Percentiles rank a stretch among this genome's conserved stretches.
Evolutionary conservation across 2,329 filamentous ascomycete species (phyloP).

Genomic region (Teratosphaeria zuluensis): DNA sequence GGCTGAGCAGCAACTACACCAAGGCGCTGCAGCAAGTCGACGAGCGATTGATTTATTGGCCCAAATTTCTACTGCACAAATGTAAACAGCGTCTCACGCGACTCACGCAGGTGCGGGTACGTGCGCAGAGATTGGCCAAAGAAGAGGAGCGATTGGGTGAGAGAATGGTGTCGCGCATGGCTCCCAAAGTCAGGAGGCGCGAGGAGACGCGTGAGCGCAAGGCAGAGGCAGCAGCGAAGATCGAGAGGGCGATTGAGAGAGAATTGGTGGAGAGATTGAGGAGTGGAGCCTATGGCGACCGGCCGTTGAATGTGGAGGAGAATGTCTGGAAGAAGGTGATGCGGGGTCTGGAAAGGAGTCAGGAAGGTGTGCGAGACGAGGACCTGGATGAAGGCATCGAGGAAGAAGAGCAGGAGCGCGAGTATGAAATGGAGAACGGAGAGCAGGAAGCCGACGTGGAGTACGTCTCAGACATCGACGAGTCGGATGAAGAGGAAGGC

Average conservation of each 20-base stretch:
- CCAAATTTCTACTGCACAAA: conserved; percentile 86
- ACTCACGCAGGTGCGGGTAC: conserved; percentile 81
- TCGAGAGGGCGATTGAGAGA: conserved; percentile 90
- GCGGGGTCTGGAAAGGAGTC: conserved; percentile 75
- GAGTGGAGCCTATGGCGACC: conserved; percentile 88
- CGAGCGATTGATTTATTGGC: conserved; percentile 80
- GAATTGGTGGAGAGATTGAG: conserved; percentile 85
- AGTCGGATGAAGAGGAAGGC: conserved; percentile 60
- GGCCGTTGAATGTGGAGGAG: conserved; percentile 90
- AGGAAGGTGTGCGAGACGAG: conserved; percentile 72
- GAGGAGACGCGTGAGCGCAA: conserved; percentile 42
- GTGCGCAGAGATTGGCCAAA: conserved; percentile 65
- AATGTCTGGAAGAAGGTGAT: conserved; percentile 96
- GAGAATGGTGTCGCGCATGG: conserved; percentile 75
- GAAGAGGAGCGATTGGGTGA: conserved; percentile 88
- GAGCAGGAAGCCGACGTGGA: conserved; percentile 65
- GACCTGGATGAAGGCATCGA: conserved; percentile 82
- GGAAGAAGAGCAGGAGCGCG: conserved; percentile 56
- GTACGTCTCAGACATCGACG: conserved; percentile 83
- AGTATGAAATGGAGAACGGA: conserved; percentile 44
- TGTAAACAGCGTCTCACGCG: conserved; percentile 93
- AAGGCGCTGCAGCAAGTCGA: conserved; percentile 84
- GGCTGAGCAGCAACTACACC: conserved; percentile 80
- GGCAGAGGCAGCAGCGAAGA: conserved; percentile 60
- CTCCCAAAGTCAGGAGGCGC: conserved; percentile 66